Evolutionary conservation across 2,329 filamentous ascomycete genomes (phyloP), one percentile per base, ranked within the genome.

Genomic region (Phaeosphaeriaceae sp.): DNA sequence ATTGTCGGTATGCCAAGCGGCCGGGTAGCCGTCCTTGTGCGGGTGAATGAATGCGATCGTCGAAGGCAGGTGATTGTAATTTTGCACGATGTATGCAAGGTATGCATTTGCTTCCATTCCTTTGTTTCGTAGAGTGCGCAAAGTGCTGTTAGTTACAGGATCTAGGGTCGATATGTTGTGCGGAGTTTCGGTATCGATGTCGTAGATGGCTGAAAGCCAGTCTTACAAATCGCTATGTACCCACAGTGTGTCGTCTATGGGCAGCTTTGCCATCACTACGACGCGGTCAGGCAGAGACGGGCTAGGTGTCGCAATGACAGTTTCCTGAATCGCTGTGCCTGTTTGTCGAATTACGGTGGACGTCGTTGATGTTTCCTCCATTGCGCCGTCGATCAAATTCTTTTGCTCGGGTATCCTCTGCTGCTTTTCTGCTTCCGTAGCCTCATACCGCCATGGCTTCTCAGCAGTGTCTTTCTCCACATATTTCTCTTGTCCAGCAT

Each of bases 191-290:
- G 36, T 60, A 19, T 68, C 63, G 36, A 70, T 56, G 65, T 55
- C 71, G 71, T 45, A 76, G 70, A 65, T 83, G 80, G 80, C 58
- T 71, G 72, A 68, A 83, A 84, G 76, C 53, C 75, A 83, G 53
- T 63, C 64, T 54, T 49, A 53, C 27, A 67, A 51, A 22, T 67
- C 60, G 36, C 44, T 55, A 22, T 68, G 60, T 41, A 67, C 62
- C 65, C 66, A 70, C 25, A 40, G 41, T 48, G 65, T 67, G 48
- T 70, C 65, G 22, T 70, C 66, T 51, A 27, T 54, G 2, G 61
- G 57, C 45, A 61, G 44, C 40, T 57, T 59, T 52, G 66, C 63
- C 52, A 68, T 66, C 19, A 68, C 58, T 41, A 68, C 56, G n/a
- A 68, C 54, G 24, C 61, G 62, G 55, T 67, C 61, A 42, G 58